Evolutionary conservation across 345 rosid species (phyloP), one percentile per base, ranked within the genome.

Genomic region (Linum usitatissimum): DNA sequence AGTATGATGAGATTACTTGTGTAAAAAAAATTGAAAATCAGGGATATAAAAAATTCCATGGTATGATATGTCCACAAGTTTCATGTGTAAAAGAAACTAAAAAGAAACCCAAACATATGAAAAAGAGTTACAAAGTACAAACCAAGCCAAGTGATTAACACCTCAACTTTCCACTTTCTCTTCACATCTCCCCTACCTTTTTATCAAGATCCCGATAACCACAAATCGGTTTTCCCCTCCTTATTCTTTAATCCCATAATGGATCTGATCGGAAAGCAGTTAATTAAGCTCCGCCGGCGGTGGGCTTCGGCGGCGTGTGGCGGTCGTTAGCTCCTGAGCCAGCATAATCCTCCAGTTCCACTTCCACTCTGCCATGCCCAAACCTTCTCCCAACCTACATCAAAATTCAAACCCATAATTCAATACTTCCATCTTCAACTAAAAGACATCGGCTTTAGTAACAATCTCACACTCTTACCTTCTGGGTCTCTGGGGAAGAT

Each of bases 221-320:
- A 34, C 38, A 7, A 34, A 34, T 45, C 51, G 1, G 51, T 4
- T 10, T 8, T 45, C 17, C 48, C 48, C 51, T 45, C 17, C 51
- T 45, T 45, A 23, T 23, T 9, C 51, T 45, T 45, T 45, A 45
- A 6, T 45, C 2, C 28, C 14, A 45, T 13, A 6, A 5, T 13
- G 51, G 51, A 45, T 45, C 51, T 13, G 51, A 10, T 45, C 51
- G 51, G 8, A 7, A 12, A 12, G 13, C 6, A 6, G 10, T 40
- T 12, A 40, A 40, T 40, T 12, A 40, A 40, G 48, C 48, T 6
- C 48, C 48, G 51, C 51, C 51, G 17, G 14, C 0, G 51, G 8
- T 45, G 51, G 51, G 51, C 14, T 45, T 45, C 51, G 51, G 51
- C 51, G 51, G 51, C 51, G 51, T 45, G 51, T 45, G 51, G 51